Evolutionary conservation across 257 asterid genomes (phyloP).

Genomic region (Solanum appendiculatum): DNA sequence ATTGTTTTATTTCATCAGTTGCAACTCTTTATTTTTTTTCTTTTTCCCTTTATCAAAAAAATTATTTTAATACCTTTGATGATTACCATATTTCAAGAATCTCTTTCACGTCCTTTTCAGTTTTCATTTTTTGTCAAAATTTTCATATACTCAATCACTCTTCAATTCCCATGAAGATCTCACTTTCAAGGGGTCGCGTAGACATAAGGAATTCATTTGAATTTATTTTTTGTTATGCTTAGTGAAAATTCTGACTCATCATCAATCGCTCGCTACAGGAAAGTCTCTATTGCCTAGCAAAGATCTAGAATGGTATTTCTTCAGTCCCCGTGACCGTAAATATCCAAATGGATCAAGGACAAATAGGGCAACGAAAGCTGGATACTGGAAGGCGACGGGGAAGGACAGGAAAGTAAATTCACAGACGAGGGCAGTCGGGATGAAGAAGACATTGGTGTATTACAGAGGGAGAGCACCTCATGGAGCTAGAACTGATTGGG

Average conservation of each 20-base stretch:
- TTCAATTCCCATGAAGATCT: not conserved
- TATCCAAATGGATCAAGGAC: slow-evolving; percentile 98
- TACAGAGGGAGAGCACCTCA: slow-evolving; percentile 98
- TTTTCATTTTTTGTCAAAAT: not conserved
- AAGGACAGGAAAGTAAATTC: slow-evolving; percentile 91
- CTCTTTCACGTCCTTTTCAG: not conserved
- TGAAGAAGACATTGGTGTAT: slow-evolving; percentile 97
- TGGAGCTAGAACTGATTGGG: slow-evolving; percentile 94
- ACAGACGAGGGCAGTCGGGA: slow-evolving; percentile 66
- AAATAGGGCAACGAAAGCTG: slow-evolving; percentile 85
- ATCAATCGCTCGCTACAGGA: slow-evolving; percentile 26
- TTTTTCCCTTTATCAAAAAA: not conserved
- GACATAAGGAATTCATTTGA: not conserved
- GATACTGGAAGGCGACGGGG: slow-evolving; percentile 99
- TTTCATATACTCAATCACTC: not conserved
- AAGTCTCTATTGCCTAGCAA: slow-evolving; percentile 92
- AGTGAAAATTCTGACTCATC: not conserved
- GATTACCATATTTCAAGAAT: not conserved
- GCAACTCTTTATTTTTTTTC: not conserved
- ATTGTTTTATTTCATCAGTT: not conserved
- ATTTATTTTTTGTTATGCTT: too few species aligned
- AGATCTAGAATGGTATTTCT: slow-evolving; percentile 98
- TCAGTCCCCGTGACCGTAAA: slow-evolving; percentile 91
- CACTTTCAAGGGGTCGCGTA: not conserved
- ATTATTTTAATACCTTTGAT: not conserved